Evolutionary conservation across 257 asterid genomes (phyloP), one percentile per base, ranked within the genome.

Genomic region (Avicennia marina): DNA sequence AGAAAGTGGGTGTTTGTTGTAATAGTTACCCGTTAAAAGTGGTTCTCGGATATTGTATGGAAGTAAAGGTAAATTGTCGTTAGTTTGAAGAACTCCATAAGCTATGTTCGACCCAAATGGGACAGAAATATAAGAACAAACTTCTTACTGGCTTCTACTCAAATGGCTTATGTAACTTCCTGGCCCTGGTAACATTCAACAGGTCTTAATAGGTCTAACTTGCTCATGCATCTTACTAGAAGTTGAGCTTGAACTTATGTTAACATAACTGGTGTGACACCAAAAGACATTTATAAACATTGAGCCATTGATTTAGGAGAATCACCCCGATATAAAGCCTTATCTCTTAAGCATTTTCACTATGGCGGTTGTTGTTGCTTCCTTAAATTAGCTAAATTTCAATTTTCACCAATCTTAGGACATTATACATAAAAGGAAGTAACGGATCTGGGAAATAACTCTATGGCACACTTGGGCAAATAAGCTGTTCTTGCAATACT

Each of bases 371-470:
- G 51, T 21, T n/a, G 39, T 22, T 22, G 58, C 44, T 58, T 59
- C 48, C 36, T 41, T 60, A 38, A 38, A 54, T 42, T 27, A 41
- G 53, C 42, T 49, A 33, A 17, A n/a, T 41, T 47, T 4, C 34
- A 29, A 59, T n/a, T n/a, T n/a, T n/a, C 57, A 44, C 64, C 20
- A 45, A 59, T 19, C 32, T 43, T 60, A 18, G 46, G 22, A 27
- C 36, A 41, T 67, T 31, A 19, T 29, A 16, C 34, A 27, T 31
- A 0, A 3, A 20, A 61, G 34, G 8, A 62, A 33, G 7, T 16
- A 27, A 38, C 48, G 29, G 33, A 31, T 58, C 7, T 32, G 11
- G 41, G 25, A 11, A 54, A 19, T 18, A 11, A 40, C 48, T 40
- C 11, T 22, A 8, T 65, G 29, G 33, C 44, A 41, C 50, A 34